phyloP scores from a whole-genome alignment of 441 rosid genomes.

The Daphne laureola region DNA sequence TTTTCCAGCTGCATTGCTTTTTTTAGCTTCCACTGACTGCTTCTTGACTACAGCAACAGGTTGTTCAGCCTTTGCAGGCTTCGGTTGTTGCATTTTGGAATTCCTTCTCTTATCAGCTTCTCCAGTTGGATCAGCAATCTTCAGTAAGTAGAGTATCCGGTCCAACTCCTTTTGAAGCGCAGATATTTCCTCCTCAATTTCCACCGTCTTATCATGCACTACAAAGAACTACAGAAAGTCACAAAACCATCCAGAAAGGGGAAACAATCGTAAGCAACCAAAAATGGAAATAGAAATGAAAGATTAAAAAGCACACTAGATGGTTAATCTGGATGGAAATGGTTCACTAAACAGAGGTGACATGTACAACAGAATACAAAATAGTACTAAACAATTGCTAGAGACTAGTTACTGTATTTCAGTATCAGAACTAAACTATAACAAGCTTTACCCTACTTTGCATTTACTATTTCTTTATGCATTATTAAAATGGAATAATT shows the following conservation, averaged over 20 bases:
- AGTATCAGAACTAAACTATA: too few species aligned
- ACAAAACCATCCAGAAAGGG: constrained; percentile 7
- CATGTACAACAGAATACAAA: too few species aligned
- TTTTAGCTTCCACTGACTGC: constrained; percentile 27
- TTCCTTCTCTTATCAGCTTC: constrained; percentile 71
- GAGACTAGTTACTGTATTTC: too few species aligned
- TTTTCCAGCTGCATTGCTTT: constrained; percentile 21
- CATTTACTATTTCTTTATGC: too few species aligned
- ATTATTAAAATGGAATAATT: too few species aligned
- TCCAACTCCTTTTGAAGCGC: constrained; percentile 65
- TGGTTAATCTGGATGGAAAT: too few species aligned
- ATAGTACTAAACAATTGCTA: too few species aligned
- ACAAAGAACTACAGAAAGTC: constrained; percentile 17
- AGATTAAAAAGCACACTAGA: too few species aligned
- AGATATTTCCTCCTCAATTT: constrained; percentile 60
- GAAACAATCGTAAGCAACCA: neutral
- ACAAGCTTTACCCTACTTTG: too few species aligned
- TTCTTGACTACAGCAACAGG: constrained; percentile 26
- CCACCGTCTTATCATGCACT: constrained; percentile 63
- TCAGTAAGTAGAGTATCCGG: constrained; percentile 67
- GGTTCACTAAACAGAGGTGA: too few species aligned
- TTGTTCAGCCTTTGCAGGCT: constrained; percentile 24
- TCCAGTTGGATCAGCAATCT: constrained; percentile 89
- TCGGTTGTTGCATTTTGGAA: constrained; percentile 29
- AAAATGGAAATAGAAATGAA: too few species aligned